Conservation (phyloP, 2,329 filamentous ascomycete genomes). For the Fusarium sulawesiense region DNA sequence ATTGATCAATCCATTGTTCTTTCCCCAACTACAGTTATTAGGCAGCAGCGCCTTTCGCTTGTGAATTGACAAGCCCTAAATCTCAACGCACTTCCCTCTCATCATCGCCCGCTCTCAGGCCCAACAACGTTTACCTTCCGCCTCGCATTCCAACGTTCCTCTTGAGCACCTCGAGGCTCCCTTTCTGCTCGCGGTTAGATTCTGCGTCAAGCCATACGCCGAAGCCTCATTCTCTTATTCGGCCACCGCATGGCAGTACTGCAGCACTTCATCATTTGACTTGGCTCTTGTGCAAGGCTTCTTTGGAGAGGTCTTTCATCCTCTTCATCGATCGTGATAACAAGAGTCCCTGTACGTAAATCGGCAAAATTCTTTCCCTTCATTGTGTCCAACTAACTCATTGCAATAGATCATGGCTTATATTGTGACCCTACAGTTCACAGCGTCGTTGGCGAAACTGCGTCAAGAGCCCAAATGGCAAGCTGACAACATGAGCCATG, state of each 20-base stretch:
- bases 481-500: fast-evolving
- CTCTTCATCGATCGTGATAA: neutral
- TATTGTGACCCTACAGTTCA: too few species aligned
- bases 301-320: neutral
- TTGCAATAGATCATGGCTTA: too few species aligned
- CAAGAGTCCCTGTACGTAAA: too few species aligned
- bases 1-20: neutral
- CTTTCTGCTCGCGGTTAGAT: neutral
- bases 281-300: neutral
- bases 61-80: neutral
- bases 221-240: neutral
- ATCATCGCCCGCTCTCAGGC: neutral
- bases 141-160: neutral
- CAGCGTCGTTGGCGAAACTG: too few species aligned
- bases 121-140: neutral
- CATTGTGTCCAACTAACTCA: too few species aligned
- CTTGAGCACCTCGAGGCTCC: neutral
- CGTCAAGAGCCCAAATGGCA: neutral
- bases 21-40: neutral
- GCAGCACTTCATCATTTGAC: neutral
- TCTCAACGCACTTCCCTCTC: neutral
- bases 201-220: too few species aligned
- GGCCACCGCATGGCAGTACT: neutral
- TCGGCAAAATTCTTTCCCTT: too few species aligned
- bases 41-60: neutral